Evolutionary conservation across 148 eudicot genomes (phyloP).

Genomic region (Camellia sinensis): DNA sequence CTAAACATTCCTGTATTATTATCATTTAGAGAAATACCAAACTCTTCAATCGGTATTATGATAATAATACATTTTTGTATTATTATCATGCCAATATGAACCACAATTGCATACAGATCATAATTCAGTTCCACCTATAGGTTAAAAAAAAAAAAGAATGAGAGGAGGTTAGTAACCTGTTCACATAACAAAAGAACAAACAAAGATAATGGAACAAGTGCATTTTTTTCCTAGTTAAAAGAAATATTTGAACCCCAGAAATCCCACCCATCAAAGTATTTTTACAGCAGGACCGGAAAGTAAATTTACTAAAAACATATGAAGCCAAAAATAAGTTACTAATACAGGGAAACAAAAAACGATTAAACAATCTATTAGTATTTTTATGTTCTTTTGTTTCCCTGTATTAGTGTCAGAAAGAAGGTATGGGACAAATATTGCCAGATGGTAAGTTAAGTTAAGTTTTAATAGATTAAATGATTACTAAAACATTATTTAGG

Average conservation of each 20-base stretch:
- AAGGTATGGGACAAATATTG: no score
- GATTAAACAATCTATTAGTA: no score
- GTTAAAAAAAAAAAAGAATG: constrained; percentile 5
- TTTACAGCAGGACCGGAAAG: not conserved
- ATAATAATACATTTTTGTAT: no score
- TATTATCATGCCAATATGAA: constrained; percentile 46
- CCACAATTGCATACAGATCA: constrained; percentile 74
- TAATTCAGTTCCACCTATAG: constrained; percentile 61
- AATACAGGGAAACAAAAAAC: no score
- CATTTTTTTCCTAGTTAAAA: not conserved
- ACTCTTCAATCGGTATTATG: no score
- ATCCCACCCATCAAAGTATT: not conserved
- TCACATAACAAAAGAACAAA: not conserved
- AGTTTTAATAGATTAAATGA: no score
- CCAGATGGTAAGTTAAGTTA: no score
- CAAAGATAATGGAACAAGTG: not conserved
- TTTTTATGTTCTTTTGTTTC: no score
- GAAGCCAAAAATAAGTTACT: not conserved
- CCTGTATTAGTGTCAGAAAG: no score
- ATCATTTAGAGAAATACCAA: no score
- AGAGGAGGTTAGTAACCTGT: constrained; percentile 6
- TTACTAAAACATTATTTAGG: no score
- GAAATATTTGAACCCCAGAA: not conserved
- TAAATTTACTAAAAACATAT: not conserved
- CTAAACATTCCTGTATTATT: no score